Percentiles rank a stretch among this genome's conserved stretches.
Conservation (phyloP, 257 asterid species). For the Gentiana dahurica region DNA sequence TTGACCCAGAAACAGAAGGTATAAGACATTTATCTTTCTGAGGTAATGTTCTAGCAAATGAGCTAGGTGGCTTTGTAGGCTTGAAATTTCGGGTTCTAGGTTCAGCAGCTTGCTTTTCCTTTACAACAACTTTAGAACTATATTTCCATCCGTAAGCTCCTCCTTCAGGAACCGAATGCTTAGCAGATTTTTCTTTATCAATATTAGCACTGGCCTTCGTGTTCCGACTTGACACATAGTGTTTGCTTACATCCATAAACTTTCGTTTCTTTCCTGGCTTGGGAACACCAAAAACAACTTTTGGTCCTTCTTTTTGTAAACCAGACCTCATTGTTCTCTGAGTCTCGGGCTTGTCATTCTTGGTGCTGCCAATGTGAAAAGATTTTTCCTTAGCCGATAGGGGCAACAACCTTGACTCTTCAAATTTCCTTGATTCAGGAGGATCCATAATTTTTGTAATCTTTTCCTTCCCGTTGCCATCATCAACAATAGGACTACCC, state of each 20-base stretch:
- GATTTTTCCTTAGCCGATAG: slow-evolving; percentile 49
- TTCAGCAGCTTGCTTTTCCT: slow-evolving; percentile 56
- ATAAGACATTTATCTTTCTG: slow-evolving; percentile 38
- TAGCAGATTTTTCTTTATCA: slow-evolving; percentile 51
- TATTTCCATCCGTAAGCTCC: slow-evolving; percentile 43
- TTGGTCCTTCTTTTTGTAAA: slow-evolving; percentile 60
- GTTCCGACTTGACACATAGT: slow-evolving; percentile 53
- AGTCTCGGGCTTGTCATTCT: slow-evolving; percentile 41
- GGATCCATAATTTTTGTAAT: slow-evolving; percentile 27
- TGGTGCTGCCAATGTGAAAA: slow-evolving; percentile 50
- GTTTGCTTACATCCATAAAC: slow-evolving; percentile 95
- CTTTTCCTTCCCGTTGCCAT: slow-evolving; percentile 43
- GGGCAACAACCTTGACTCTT: slow-evolving; percentile 41
- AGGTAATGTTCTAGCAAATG: slow-evolving; percentile 44
- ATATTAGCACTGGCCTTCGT: slow-evolving; percentile 31
- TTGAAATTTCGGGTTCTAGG: slow-evolving; percentile 36
- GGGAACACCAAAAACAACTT: slow-evolving; percentile 83
- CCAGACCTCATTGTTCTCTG: slow-evolving; percentile 65
- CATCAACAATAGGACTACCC: slow-evolving; percentile 38
- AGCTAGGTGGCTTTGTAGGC: slow-evolving; percentile 53
- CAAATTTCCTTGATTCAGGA: slow-evolving; percentile 25
- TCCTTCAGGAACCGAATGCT: slow-evolving; percentile 42
- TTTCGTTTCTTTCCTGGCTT: slow-evolving; percentile 92
- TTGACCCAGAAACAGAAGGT: slow-evolving; percentile 31
- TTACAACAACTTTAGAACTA: slow-evolving; percentile 39